These are phyloP conservation scores for Fusarium sp. DNA, from an alignment of 2,329 filamentous ascomycete genomes.

Conservation along the genomic window DNA sequence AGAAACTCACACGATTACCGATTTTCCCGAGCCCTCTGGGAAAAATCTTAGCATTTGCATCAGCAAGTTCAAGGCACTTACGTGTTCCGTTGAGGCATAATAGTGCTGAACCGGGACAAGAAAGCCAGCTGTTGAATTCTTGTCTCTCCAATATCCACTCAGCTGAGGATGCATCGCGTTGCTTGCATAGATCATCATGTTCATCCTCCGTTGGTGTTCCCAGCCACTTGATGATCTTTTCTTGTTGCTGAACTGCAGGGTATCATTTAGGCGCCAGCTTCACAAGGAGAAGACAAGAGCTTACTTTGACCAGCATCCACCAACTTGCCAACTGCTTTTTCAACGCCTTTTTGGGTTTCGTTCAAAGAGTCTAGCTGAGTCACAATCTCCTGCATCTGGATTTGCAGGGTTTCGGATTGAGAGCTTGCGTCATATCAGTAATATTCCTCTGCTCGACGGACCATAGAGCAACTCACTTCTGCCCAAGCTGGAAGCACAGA, in stretches of 20 bases:
- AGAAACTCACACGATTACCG: neutral
- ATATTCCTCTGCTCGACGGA: too few species aligned
- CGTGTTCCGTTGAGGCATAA: neutral
- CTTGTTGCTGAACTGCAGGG: neutral
- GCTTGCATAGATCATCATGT: neutral
- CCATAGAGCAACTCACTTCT: neutral
- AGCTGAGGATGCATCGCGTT: neutral
- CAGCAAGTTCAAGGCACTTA: fast-evolving
- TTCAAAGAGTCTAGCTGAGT: fast-evolving
- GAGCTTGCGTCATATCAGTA: neutral
- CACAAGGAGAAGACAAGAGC: fast-evolving
- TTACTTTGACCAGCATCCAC: neutral
- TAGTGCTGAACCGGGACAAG: neutral
- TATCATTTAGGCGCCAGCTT: fast-evolving
- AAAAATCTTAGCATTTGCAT: fast-evolving
- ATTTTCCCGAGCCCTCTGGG: neutral
- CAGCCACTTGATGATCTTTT: neutral
- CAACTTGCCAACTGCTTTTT: neutral
- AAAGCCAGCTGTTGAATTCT: neutral
- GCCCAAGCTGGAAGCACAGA: neutral
- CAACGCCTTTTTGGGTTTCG: fast-evolving
- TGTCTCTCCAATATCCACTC: neutral
- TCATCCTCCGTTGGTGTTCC: neutral
- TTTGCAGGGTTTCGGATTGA: neutral
- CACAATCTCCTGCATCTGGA: fast-evolving